These are phyloP conservation scores for Chlorella ohadii DNA, from an alignment of 139 green algal genomes.

Conservation along the genomic window DNA sequence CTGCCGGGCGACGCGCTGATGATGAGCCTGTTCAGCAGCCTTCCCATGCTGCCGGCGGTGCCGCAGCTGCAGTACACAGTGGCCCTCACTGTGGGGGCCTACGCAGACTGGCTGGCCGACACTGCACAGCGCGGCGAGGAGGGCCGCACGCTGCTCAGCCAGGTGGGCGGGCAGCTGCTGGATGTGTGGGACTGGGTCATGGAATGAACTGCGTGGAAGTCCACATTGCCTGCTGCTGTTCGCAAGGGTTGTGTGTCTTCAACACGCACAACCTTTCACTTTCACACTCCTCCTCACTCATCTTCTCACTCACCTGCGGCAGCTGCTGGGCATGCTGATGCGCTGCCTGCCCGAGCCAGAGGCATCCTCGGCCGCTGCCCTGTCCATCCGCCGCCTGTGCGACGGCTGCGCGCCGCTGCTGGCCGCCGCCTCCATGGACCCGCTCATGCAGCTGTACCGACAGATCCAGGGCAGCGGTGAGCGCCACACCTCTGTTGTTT, in stretches of 20 bases:
- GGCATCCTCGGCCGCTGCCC: slow-evolving; percentile 49
- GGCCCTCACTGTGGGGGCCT: slow-evolving; percentile 59
- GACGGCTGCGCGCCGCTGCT: slow-evolving; percentile 65
- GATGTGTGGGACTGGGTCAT: too few relatives aligned
- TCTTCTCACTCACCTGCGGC: not conserved
- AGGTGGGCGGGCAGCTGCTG: slow-evolving; percentile 19
- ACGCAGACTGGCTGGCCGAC: slow-evolving; percentile 62
- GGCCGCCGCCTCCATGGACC: slow-evolving; percentile 41
- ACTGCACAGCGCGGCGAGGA: slow-evolving; percentile 27
- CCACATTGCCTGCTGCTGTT: too few relatives aligned
- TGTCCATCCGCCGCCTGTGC: slow-evolving; percentile 69
- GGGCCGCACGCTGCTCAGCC: slow-evolving; percentile 4
- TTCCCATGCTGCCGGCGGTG: slow-evolving; percentile 64
- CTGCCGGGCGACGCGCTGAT: slow-evolving; percentile 58
- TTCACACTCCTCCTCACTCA: not conserved
- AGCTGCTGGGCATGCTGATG: slow-evolving; percentile 58
- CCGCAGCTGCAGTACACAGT: slow-evolving; percentile 68
- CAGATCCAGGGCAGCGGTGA: slow-evolving; percentile 49
- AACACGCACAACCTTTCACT: not conserved
- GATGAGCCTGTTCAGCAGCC: slow-evolving; percentile 60
- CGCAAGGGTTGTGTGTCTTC: too few relatives aligned
- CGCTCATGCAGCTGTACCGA: slow-evolving; percentile 72
- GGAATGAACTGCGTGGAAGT: too few relatives aligned
- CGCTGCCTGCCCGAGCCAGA: slow-evolving; percentile 38
- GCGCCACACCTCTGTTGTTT: too few relatives aligned